phyloP scores from a whole-genome alignment of 2,329 filamentous ascomycete genomes.

The Dothistroma pini region DNA sequence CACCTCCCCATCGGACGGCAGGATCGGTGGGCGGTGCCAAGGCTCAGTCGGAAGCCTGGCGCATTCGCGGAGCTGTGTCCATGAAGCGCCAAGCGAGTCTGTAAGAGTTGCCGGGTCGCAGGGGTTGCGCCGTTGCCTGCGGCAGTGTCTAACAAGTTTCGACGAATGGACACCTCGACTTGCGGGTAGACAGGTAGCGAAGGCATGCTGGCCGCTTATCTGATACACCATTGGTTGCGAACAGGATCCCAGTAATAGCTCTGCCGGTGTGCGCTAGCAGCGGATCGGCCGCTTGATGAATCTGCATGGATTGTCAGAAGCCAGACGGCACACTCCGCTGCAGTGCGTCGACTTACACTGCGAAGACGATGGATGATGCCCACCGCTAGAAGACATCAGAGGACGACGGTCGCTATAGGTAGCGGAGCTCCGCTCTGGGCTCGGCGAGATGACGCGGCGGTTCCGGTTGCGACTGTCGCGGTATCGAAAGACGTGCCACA shows the following conservation, averaged over 20 bases:
- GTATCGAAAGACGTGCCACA: conserved; percentile 52
- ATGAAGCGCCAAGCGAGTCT: not conserved
- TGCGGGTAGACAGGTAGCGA: not conserved
- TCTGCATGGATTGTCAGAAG: conserved; percentile 10
- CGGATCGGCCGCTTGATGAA: not conserved
- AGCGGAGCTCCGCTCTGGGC: conserved; percentile 16
- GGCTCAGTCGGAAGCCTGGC: not conserved
- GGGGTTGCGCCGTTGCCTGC: conserved; percentile 7
- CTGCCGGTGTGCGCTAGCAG: conserved; percentile 16
- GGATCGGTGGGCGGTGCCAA: not conserved
- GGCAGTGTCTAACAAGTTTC: not conserved
- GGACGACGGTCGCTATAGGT: conserved; percentile 11
- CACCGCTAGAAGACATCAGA: not conserved
- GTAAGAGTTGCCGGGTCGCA: not conserved
- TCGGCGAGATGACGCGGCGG: conserved; percentile 25
- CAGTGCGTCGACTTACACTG: conserved; percentile 4
- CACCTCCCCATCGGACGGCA: not conserved
- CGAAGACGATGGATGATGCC: conserved; percentile 4
- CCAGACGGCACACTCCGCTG: not conserved
- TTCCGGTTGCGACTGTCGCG: conserved; percentile 41
- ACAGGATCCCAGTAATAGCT: conserved; percentile 35
- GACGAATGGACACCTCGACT: not conserved
- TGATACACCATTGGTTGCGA: conserved; percentile 23
- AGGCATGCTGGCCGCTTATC: conserved; percentile 9
- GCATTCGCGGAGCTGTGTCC: not conserved